These are phyloP conservation scores for Reticulomyxa filosa DNA, from an alignment of 78 protist genomes.

Conservation along the genomic window DNA sequence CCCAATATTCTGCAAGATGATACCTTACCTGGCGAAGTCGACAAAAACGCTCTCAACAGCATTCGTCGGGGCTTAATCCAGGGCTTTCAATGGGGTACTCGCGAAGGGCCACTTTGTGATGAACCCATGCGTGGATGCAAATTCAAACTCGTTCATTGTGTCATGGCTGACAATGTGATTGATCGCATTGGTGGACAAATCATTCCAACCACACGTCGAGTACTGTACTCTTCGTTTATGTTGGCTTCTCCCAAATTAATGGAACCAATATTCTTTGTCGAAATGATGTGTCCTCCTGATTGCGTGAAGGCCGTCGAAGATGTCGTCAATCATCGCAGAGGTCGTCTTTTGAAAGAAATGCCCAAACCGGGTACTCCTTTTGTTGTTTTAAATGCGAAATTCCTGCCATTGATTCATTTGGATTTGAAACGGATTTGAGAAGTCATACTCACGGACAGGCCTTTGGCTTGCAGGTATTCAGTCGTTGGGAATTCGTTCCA, in stretches of 20 bases:
- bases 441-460: constrained; percentile 73
- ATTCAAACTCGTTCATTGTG: constrained; percentile 1
- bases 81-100: constrained; percentile 90
- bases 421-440: constrained; percentile 91
- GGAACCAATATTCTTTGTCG: constrained; percentile 68
- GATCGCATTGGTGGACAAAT: constrained; percentile 46
- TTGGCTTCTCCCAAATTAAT: constrained; percentile 60
- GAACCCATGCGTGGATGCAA: constrained; percentile 30
- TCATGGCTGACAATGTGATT: not conserved
- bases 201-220: constrained; percentile 64
- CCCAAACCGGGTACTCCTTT: constrained; percentile 62
- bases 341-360: not conserved
- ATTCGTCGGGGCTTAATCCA: constrained; percentile 20
- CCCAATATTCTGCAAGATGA: constrained; percentile 80
- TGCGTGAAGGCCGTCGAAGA: constrained; percentile 57
- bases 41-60: constrained; percentile 26
- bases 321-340: not conserved
- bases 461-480: constrained; percentile 57
- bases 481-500: constrained; percentile 86
- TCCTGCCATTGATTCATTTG: constrained; percentile 92
- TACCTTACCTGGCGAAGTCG: constrained; percentile 62
- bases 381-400: constrained; percentile 44
- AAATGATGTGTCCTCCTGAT: constrained; percentile 69
- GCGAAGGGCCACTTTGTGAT: constrained; percentile 78
- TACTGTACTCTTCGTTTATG: constrained; percentile 55